phyloP scores from a whole-genome alignment of 805 yeast genomes.

The Metschnikowia anglica region DNA sequence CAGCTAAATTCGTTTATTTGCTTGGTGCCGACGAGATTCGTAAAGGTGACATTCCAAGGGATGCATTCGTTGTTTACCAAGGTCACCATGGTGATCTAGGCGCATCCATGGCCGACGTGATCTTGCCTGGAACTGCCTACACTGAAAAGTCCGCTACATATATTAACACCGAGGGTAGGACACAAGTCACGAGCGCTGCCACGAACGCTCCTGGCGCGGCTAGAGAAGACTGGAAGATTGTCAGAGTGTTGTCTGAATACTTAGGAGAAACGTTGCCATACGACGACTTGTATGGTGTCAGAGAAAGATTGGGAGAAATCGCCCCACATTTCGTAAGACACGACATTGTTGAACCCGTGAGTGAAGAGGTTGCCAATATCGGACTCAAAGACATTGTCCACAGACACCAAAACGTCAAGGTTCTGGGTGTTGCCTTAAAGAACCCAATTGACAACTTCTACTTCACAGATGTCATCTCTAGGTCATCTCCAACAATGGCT shows the following conservation, averaged over 20 bases:
- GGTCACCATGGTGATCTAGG: conserved; percentile 93
- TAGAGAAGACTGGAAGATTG: conserved; percentile 87
- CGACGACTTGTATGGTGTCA: conserved; percentile 66
- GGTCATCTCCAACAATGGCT: conserved; percentile 90
- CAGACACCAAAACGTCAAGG: conserved; percentile 38
- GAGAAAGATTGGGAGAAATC: conserved; percentile 67
- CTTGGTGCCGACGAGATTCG: conserved; percentile 82
- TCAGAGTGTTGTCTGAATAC: conserved; percentile 80
- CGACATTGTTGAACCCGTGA: conserved; percentile 70
- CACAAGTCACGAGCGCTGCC: conserved; percentile 83
- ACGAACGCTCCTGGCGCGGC: conserved; percentile 86
- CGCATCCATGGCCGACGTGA: conserved; percentile 84
- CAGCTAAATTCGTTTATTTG: conserved; percentile 74
- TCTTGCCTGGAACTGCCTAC: conserved; percentile 84
- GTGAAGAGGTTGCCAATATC: conserved; percentile 52
- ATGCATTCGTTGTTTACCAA: conserved; percentile 84
- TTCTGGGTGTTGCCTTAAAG: conserved; percentile 48
- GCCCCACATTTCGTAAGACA: conserved; percentile 81
- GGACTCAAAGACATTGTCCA: conserved; percentile 50
- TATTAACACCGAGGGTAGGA: conserved; percentile 88
- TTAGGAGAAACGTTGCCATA: conserved; percentile 70
- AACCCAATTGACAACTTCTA: conserved; percentile 81
- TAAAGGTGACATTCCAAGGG: conserved; percentile 69
- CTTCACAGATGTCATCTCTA: conserved; percentile 83
- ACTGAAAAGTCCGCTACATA: conserved; percentile 84